Evolutionary conservation across 2,329 filamentous ascomycete species (phyloP), one percentile per base, ranked within the genome.

Genomic region (Fusarium lateritium): DNA sequence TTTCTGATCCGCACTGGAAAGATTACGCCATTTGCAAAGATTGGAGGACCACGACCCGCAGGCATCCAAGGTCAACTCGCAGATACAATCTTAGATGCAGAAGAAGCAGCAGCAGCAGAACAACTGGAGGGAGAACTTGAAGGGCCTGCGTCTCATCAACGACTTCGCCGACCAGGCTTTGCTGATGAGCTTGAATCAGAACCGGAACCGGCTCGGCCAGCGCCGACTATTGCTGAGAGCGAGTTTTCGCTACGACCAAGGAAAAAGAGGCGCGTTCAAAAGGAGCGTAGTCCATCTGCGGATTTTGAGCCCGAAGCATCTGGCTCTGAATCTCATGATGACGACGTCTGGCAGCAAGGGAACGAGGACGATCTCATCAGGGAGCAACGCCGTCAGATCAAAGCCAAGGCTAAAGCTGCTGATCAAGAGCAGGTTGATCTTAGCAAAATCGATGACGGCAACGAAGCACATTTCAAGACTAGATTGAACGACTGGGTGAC

Each of bases 1-100:
- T 99, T 92, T 77, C 86, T 99, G 46, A 96, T 99, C 49, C 90
- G 96, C 28, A 99, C 95, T 0, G 96, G 96, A 65, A 98, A 98
- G 81, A 98, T 99, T 71, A 99, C 96, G 0, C 96, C 96, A 0
- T 99, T 99, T 75, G 92, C 94, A 9, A 92, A 91, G 67, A 87
- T 97, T 72, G 89, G 89, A 26, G 85, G 88, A 15, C 85, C 88
- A n/a, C 82, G 89, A 3, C 84, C 84, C 5, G 83, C 88, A 28
- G 88, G 86, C 5, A 84, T 89, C 4, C 85, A 90, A 44, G 91
- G 91, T 3, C 91, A 90, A 62, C 83, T 97, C 17, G 91, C 92
- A 13, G 90, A 94, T 74, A 91, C 91, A 3, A 86, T 97, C 61
- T 82, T 94, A 15, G 93, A 97, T 76, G 94, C 92, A 1, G 94